A percentile compares a stretch with the other conserved stretches of the same genome.
Conservation (phyloP, 1,284 basidiomycete species). For the Spongispora temasekensis region DNA sequence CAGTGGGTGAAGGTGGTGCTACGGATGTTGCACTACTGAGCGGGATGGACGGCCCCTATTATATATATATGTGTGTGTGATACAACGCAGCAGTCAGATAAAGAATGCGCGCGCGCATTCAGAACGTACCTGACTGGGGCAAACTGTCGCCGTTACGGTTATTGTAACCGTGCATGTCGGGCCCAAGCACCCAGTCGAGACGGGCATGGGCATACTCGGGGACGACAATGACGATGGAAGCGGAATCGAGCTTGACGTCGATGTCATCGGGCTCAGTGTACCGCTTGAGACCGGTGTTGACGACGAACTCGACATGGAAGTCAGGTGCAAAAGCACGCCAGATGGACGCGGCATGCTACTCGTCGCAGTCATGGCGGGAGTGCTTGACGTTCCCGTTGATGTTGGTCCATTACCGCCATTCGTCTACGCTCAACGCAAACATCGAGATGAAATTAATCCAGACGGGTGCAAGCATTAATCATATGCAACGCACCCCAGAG, state of each 20-base stretch:
- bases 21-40: no score
- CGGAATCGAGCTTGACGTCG: not conserved
- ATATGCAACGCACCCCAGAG: conserved; percentile 6
- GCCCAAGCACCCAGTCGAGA: not conserved
- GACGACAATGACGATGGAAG: no score
- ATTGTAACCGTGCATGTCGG: conserved; percentile 3
- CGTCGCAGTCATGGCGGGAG: not conserved
- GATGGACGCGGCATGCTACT: not conserved
- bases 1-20: conserved; percentile 6
- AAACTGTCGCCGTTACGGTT: conserved; percentile 19
- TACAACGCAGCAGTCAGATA: not conserved
- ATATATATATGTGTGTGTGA: not conserved
- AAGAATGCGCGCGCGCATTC: not conserved
- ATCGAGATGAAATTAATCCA: not conserved
- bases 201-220: not conserved
- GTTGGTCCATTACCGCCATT: no score
- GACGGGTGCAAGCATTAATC: not conserved
- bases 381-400: not conserved
- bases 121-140: conserved; percentile 14
- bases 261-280: not conserved
- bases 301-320: not conserved
- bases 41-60: conserved; percentile 4
- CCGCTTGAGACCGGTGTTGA: no score
- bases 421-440: no score
- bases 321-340: conserved; percentile 10